Evolutionary conservation across 106 monocot species (phyloP), one percentile per base, ranked within the genome.

Genomic region (Acorus gramineus): DNA sequence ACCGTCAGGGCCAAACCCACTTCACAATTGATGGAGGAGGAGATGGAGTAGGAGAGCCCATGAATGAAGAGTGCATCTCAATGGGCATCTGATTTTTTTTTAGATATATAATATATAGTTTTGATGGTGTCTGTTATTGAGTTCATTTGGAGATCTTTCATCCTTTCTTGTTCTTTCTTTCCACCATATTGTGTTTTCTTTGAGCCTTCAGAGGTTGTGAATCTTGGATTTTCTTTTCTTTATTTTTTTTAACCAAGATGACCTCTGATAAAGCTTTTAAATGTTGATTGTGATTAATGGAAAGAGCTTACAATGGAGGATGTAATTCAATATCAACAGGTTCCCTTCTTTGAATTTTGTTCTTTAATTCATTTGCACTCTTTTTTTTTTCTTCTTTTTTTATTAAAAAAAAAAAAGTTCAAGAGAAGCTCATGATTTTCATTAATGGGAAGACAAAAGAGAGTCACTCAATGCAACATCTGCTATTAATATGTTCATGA

Each of bases 111-210:
- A 28, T 28, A 28, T 28, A 28, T 28, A 28, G 28, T 28, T 28
- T 28, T 28, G 28, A 28, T 28, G 28, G 28, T 28, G 28, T 28
- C 28, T 28, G 28, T 28, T 28, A 28, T 28, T 28, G 28, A 28
- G 28, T 28, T 28, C 28, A 28, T 28, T 28, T 28, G 28, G 46
- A 8, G 44, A n/a, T 8, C 11, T 11, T 44, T 53, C 50, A 58
- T 65, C 65, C 65, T 73, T 65, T 73, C 64, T 73, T 65, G 73
- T 73, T 64, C 73, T 59, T 65, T 58, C 65, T 73, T 73, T 73
- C 65, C 65, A 59, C 10, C 14, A 11, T 11, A 50, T 57, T 47
- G 11, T 48, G 14, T 14, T 55, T 44, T 55, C 43, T 66, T 43
- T n/a, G 49, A 49, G 63, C 10, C 7, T 28, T 2, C 11, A n/a